Percentiles rank a stretch among this genome's conserved stretches.
phyloP scores from a whole-genome alignment of 2,329 filamentous ascomycete species.

The Cucurbitaria berberidis region DNA sequence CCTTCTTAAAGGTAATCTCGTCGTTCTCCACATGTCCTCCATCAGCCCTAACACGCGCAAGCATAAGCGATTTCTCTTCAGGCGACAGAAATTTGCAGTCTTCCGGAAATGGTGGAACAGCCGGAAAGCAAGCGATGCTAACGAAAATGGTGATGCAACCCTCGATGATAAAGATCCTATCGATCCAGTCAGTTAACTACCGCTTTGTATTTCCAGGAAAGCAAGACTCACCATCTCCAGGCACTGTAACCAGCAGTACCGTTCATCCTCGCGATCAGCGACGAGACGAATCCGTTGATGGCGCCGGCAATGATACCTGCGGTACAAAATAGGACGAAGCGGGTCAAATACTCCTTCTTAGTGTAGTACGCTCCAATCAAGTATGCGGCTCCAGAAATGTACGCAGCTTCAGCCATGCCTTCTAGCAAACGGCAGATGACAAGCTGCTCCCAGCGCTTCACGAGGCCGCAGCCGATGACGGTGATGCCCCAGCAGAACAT shows the following conservation, averaged over 20 bases:
- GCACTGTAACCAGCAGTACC: constrained; percentile 30
- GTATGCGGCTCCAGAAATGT: constrained; percentile 37
- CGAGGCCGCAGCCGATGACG: constrained; percentile 40
- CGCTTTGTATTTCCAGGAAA: neutral
- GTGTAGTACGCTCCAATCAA: constrained; percentile 54
- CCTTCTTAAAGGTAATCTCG: constrained; percentile 54
- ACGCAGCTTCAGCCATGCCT: constrained; percentile 41
- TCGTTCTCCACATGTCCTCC: constrained; percentile 54
- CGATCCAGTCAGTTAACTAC: neutral
- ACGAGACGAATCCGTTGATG: constrained; percentile 61
- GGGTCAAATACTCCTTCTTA: constrained; percentile 60
- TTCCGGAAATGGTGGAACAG: constrained; percentile 58
- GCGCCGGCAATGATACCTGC: constrained; percentile 61
- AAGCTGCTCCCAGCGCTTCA: constrained; percentile 35
- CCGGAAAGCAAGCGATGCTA: constrained; percentile 55
- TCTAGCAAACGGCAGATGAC: constrained; percentile 39
- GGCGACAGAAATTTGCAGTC: constrained; percentile 58
- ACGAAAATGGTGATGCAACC: constrained; percentile 60
- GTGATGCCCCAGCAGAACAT: constrained; percentile 45
- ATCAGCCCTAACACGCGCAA: constrained; percentile 58
- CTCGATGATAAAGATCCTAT: constrained; percentile 66
- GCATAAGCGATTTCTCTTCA: constrained; percentile 59
- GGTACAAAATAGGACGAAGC: constrained; percentile 60
- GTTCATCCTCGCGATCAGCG: constrained; percentile 48
- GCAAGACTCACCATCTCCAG: constrained; percentile 37